phyloP scores from a whole-genome alignment of 768 basidiomycete species.

The Kwoniella sp. region DNA sequence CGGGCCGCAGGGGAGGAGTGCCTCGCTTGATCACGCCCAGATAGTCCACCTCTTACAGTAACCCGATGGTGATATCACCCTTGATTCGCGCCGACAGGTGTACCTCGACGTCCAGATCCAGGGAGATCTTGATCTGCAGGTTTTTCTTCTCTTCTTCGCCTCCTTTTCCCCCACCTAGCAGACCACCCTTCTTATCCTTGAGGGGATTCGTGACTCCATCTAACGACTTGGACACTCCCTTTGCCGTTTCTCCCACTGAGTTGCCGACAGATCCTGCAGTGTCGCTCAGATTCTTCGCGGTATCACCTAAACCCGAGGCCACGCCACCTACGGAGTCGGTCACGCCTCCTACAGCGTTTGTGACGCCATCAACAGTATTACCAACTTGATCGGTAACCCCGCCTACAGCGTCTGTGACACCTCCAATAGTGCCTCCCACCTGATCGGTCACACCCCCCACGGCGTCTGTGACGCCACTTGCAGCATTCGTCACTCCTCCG shows the following conservation, averaged over 20 bases:
- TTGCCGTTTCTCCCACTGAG: background rate
- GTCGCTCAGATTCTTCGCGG: background rate
- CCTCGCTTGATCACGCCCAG: too few relatives aligned
- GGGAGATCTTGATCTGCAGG: constrained; percentile 13
- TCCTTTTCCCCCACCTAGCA: background rate
- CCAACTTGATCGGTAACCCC: background rate
- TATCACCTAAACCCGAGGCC: background rate
- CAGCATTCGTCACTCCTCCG: background rate
- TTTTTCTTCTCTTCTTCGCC: background rate
- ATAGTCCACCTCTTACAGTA: constrained; percentile 9
- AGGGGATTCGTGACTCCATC: constrained; percentile 1
- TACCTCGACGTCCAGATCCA: constrained; percentile 20
- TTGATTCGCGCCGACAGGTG: constrained; percentile 15
- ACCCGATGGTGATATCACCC: constrained; percentile 20
- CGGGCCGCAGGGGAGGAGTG: too few relatives aligned
- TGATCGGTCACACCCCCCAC: background rate
- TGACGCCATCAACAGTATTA: constrained; percentile 1
- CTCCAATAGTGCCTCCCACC: background rate
- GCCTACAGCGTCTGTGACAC: constrained; percentile 3
- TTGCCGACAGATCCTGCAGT: background rate
- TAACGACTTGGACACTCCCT: background rate
- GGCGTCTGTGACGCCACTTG: background rate
- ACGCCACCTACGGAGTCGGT: background rate
- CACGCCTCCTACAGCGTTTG: background rate
- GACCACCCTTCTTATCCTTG: background rate